Conservation (phyloP, 2,329 filamentous ascomycete species). For the Periglandula ipomoeae region DNA sequence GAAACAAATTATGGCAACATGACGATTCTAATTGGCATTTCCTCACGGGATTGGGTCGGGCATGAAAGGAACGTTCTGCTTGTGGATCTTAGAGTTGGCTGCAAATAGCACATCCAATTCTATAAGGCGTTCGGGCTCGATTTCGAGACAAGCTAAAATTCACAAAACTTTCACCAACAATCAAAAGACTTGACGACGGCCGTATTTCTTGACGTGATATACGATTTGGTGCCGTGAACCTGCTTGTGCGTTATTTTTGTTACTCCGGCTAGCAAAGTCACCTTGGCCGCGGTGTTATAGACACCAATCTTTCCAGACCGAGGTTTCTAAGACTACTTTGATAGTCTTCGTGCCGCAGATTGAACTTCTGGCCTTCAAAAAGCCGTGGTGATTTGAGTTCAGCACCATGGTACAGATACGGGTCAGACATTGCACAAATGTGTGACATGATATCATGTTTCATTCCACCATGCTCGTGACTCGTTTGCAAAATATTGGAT, state of each 20-base stretch:
- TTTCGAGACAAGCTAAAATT: slow-evolving; percentile 29
- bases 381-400: slow-evolving; percentile 46
- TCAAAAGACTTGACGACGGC: slow-evolving; percentile 11
- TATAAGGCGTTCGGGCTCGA: slow-evolving; percentile 35
- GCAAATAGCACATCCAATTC: slow-evolving; percentile 35
- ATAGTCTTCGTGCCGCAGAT: slow-evolving; percentile 53
- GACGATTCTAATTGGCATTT: slow-evolving; percentile 10
- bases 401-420: slow-evolving; percentile 57
- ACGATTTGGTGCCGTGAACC: neutral
- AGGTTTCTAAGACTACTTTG: slow-evolving; percentile 47
- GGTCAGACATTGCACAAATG: slow-evolving; percentile 39
- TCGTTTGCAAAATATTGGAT: no score
- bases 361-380: slow-evolving; percentile 45
- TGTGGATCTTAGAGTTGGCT: slow-evolving; percentile 32
- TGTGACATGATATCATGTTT: neutral
- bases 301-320: slow-evolving; percentile 26
- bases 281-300: slow-evolving; percentile 32
- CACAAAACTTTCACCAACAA: slow-evolving; percentile 4
- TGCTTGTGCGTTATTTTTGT: neutral
- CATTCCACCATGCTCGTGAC: neutral
- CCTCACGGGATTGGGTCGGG: slow-evolving; percentile 24
- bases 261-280: slow-evolving; percentile 46
- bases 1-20: slow-evolving; percentile 1
- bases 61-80: slow-evolving; percentile 17
- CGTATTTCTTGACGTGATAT: slow-evolving; percentile 10